phyloP scores from a whole-genome alignment of 805 yeast genomes.

The Ogataea angusta region DNA sequence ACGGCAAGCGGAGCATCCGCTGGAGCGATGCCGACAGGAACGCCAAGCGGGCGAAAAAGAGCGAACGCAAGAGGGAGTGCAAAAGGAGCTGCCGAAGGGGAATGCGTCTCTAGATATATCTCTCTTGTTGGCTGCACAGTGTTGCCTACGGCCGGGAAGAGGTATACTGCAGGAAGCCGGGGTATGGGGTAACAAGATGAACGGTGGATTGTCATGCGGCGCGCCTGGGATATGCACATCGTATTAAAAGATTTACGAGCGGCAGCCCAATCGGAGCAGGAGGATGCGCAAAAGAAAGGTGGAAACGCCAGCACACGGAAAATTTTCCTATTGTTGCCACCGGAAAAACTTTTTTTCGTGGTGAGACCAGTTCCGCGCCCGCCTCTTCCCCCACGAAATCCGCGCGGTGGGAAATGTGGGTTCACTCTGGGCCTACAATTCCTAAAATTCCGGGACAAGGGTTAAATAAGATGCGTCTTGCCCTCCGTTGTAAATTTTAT shows the following conservation, averaged over 20 bases:
- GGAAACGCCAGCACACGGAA: conserved; percentile 5
- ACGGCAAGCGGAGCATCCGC: not conserved
- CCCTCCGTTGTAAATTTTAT: not conserved
- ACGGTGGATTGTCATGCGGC: not conserved
- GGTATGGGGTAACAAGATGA: conserved; percentile 9
- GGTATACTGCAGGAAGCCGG: conserved; percentile 3
- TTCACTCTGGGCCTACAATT: conserved; percentile 1
- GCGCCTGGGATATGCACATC: not conserved
- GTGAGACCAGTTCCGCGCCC: not conserved
- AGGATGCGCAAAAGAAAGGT: conserved; percentile 5
- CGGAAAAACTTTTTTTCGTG: conserved; percentile 16
- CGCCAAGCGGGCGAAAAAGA: too few relatives aligned
- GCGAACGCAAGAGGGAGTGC: too few relatives aligned
- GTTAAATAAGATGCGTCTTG: not conserved
- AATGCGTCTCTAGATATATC: too few relatives aligned
- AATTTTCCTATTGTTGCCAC: conserved; percentile 10
- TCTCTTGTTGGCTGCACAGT: too few relatives aligned
- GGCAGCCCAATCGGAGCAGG: conserved; percentile 2
- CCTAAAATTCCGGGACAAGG: not conserved
- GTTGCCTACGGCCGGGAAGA: too few relatives aligned
- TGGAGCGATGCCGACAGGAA: too few relatives aligned
- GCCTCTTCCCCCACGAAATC: not conserved
- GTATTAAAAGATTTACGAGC: not conserved
- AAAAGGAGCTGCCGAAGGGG: too few relatives aligned
- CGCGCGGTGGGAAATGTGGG: conserved; percentile 6